Evolutionary conservation across 2,329 filamentous ascomycete species (phyloP).

Genomic region (Cordyceps militaris): DNA sequence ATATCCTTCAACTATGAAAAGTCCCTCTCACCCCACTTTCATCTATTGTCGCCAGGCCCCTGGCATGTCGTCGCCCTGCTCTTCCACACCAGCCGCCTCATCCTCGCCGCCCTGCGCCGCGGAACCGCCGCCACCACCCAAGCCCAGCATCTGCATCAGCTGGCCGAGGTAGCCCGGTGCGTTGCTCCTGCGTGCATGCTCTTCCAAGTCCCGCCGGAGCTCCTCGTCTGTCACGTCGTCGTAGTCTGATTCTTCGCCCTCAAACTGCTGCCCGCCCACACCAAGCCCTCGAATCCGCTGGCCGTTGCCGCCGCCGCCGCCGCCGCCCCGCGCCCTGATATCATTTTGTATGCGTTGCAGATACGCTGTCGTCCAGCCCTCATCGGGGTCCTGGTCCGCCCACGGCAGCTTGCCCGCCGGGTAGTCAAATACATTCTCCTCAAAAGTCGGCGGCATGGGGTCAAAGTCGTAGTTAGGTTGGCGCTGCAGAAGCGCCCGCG

Average conservation of each 20-base stretch:
- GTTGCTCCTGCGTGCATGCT: slow-evolving; percentile 20
- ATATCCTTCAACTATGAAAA: neutral
- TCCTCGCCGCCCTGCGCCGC: slow-evolving; percentile 1
- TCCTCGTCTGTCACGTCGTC: slow-evolving; percentile 26
- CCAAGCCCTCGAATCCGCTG: slow-evolving; percentile 3
- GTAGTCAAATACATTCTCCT: slow-evolving; percentile 45
- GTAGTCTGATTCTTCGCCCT: slow-evolving; percentile 20
- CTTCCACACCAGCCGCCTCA: slow-evolving; percentile 3
- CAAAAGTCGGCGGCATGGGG: slow-evolving; percentile 63
- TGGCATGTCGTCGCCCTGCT: slow-evolving; percentile 19
- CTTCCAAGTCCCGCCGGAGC: slow-evolving; percentile 25
- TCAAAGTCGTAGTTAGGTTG: slow-evolving; percentile 72
- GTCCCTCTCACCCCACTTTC: neutral
- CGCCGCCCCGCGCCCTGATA: slow-evolving; percentile 18
- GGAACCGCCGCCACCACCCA: slow-evolving; percentile 5
- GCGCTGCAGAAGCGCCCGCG: slow-evolving; percentile 54
- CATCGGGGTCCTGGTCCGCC: slow-evolving; percentile 19
- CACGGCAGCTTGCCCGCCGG: slow-evolving; percentile 37
- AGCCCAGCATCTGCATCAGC: slow-evolving; percentile 22
- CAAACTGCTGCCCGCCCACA: neutral
- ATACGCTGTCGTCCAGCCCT: slow-evolving; percentile 16
- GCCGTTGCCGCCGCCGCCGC: neutral
- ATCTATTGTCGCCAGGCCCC: slow-evolving; percentile 24
- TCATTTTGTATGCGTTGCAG: slow-evolving; percentile 25
- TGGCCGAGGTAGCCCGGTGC: slow-evolving; percentile 22